These are phyloP conservation scores for Stramenopiles sp. DNA, from an alignment of 352 stramenopile species.

Conservation along the genomic window DNA sequence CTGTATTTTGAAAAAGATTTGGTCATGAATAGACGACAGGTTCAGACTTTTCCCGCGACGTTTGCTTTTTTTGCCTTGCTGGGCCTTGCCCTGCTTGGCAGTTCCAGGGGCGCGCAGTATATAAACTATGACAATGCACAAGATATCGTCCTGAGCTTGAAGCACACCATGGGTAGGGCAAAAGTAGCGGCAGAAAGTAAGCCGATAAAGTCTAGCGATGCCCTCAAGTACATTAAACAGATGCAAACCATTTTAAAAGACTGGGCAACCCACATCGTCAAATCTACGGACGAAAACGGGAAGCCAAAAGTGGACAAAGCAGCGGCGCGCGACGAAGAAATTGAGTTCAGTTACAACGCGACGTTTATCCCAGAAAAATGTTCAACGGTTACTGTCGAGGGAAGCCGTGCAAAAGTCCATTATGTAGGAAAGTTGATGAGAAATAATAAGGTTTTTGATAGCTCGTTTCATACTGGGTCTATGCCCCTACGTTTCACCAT, in stretches of 20 bases:
- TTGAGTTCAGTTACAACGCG: background rate
- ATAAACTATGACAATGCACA: background rate
- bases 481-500: background rate
- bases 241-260: background rate
- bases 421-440: background rate
- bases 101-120: too few relatives aligned
- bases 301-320: background rate
- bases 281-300: background rate
- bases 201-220: background rate
- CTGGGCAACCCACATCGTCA: background rate
- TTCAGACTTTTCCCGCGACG: too few relatives aligned
- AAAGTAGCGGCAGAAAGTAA: background rate
- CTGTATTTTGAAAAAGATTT: too few relatives aligned
- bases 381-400: background rate
- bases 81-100: too few relatives aligned
- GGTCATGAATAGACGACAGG: too few relatives aligned
- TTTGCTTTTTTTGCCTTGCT: too few relatives aligned
- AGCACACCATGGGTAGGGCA: background rate
- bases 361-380: background rate
- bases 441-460: conserved; percentile 1
- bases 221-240: background rate
- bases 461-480: background rate
- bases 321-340: background rate
- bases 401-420: background rate
- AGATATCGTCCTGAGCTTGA: background rate